Base-by-base conservation (phyloP, 345 rosid genomes). In the Populus nigra region DNA sequence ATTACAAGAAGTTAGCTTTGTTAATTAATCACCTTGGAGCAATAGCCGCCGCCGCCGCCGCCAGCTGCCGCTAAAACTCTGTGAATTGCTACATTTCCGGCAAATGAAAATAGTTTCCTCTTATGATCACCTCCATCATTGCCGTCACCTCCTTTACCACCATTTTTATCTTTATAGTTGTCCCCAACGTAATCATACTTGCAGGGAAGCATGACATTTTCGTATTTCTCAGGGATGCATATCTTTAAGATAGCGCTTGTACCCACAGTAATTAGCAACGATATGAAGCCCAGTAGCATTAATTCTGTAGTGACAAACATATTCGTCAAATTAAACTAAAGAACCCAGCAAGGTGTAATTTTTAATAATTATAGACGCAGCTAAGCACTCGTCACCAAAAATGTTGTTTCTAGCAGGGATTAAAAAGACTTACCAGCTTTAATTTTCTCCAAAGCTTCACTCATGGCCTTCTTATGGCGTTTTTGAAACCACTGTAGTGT, bases 201-300 rank as follows among this genome's bases (percentile, higher is more conserved):
- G 74, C 89, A 86, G 20, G 87, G 89, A 31, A 86, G 85, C 89
- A 86, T 86, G 31, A 23, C n/a, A 18, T 72, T 29, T 33, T 55
- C 84, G 27, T 76, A 74, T 59, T 73, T 68, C 18, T 73, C 50
- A 1, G 87, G 76, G 39, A 86, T 84, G 8, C 87, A 82, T 76
- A 86, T 76, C 74, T 69, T 71, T 8, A 85, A 79, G 29, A 84
- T 68, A 39, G 77, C 75, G 25, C 76, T 50, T 33, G 82, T 80
- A 16, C 85, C 85, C 63, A 84, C 85, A 22, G 89, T 84, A 45
- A 84, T 82, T 20, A 86, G 84, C 38, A 86, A 77, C 2, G 89
- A 86, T 63, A 86, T 82, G 82, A 86, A 86, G 41, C 89, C 89
- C 25, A 84, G 61, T 3, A 86, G 75, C 89, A 86, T 86, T 72